phyloP scores from a whole-genome alignment of 2,329 filamentous ascomycete species.

The Colletotrichum lentis region DNA sequence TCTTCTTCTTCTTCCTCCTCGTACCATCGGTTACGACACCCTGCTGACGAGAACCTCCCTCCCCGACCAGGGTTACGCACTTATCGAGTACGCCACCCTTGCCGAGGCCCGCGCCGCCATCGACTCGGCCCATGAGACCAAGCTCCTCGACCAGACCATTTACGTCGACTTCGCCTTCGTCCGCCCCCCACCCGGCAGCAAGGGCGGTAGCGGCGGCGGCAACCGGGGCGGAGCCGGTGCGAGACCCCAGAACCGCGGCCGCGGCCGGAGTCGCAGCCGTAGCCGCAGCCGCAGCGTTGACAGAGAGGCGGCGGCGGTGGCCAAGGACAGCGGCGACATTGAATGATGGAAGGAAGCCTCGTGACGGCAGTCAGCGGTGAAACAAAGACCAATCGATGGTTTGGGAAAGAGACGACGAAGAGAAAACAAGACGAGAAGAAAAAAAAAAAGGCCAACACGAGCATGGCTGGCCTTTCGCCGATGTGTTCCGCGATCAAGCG shows the following conservation, averaged over 20 bases:
- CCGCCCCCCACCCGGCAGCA: constrained; percentile 70
- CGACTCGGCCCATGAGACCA: constrained; percentile 77
- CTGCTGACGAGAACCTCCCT: neutral
- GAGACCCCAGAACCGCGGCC: constrained; percentile 50
- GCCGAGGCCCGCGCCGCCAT: constrained; percentile 84
- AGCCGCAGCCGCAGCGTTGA: constrained; percentile 45
- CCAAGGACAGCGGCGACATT: constrained; percentile 19
- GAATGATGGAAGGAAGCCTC: neutral
- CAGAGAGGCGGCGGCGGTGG: constrained; percentile 8
- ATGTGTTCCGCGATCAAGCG: constrained; percentile 27
- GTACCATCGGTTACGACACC: neutral
- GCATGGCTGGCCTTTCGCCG: constrained; percentile 27
- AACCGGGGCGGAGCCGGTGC: constrained; percentile 51
- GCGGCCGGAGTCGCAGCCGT: constrained; percentile 48
- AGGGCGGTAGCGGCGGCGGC: constrained; percentile 45
- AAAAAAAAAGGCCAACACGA: neutral
- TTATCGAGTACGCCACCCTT: constrained; percentile 84
- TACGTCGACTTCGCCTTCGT: constrained; percentile 87
- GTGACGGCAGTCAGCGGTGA: too few species aligned
- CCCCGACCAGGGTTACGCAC: constrained; percentile 73
- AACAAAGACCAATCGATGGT: neutral
- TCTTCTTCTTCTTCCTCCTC: neutral
- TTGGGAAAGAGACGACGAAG: neutral
- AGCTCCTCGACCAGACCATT: constrained; percentile 83
- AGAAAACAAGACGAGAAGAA: neutral